Evolutionary conservation across 2,329 filamentous ascomycete species (phyloP).

Genomic region (Ceratocystis destructans): DNA sequence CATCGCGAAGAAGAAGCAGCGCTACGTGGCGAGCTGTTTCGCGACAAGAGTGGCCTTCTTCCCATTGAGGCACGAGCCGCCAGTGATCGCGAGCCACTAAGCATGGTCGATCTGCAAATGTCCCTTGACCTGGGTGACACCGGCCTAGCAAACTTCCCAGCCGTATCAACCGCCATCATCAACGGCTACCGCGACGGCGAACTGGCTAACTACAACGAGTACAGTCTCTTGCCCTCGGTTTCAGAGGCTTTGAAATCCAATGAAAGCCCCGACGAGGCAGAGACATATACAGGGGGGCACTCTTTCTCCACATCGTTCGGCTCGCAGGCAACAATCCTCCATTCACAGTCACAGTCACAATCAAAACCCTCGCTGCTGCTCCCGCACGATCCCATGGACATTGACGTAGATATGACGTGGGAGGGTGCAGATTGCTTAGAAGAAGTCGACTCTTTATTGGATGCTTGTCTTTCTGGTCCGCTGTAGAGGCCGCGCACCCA

Average conservation of each 20-base stretch:
- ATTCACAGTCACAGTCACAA: background rate
- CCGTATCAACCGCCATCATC: slow-evolving; percentile 56
- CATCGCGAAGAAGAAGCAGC: slow-evolving; percentile 61
- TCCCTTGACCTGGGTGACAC: slow-evolving; percentile 63
- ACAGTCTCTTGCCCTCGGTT: slow-evolving; percentile 37
- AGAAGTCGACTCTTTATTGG: slow-evolving; percentile 43
- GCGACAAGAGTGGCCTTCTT: slow-evolving; percentile 63
- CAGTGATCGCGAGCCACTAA: slow-evolving; percentile 55
- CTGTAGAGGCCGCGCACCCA: slow-evolving; percentile 6
- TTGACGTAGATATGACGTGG: slow-evolving; percentile 47
- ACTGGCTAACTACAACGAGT: slow-evolving; percentile 51
- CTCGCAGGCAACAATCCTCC: slow-evolving; percentile 3
- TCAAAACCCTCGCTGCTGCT: background rate
- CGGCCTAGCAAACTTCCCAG: slow-evolving; percentile 63
- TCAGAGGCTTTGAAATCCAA: slow-evolving; percentile 19
- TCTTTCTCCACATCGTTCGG: slow-evolving; percentile 11
- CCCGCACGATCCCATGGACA: slow-evolving; percentile 42
- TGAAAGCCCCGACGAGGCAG: slow-evolving; percentile 23
- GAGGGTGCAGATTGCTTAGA: slow-evolving; percentile 44
- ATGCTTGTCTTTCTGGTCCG: slow-evolving; percentile 37
- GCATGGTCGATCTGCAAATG: slow-evolving; percentile 64
- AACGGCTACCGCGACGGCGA: slow-evolving; percentile 63
- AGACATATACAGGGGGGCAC: slow-evolving; percentile 34
- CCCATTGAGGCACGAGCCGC: slow-evolving; percentile 70
- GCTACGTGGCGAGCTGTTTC: slow-evolving; percentile 56